Conservation (phyloP, 371 early-diverging fungal species). For the Sporodiniella umbellata region DNA sequence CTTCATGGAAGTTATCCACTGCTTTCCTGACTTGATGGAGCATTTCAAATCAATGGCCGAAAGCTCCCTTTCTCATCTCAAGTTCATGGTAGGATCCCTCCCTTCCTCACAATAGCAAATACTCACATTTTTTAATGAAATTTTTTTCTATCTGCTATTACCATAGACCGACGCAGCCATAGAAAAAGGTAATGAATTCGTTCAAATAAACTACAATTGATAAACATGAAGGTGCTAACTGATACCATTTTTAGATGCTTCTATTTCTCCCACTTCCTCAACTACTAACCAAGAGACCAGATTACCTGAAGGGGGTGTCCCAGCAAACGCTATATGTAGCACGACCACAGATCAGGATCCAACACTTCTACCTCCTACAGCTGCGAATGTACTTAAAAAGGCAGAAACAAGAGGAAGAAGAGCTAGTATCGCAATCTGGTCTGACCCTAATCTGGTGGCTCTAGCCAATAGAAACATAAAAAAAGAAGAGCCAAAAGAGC, state of each 20-base stretch:
- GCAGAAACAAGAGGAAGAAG: conserved; percentile 53
- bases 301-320: conserved; percentile 12
- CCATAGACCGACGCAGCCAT: neutral
- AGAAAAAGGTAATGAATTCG: neutral
- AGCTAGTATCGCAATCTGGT: conserved; percentile 83
- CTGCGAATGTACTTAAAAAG: conserved; percentile 25
- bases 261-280: conserved; percentile 2
- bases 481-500: conserved; percentile 1
- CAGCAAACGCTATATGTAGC: conserved; percentile 31
- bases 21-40: conserved; percentile 34
- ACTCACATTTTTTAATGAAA: too few species aligned
- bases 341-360: conserved; percentile 49
- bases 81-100: conserved; percentile 22
- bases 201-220: too few species aligned
- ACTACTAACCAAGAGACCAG: neutral
- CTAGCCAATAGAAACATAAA: conserved; percentile 32
- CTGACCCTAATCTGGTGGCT: conserved; percentile 66
- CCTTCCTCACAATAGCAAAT: neutral
- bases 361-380: conserved; percentile 24
- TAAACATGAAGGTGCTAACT: neutral
- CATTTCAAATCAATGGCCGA: conserved; percentile 31
- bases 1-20: conserved; percentile 40
- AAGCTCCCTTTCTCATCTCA: conserved; percentile 15
- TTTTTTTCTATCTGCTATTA: too few species aligned
- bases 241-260: neutral